These are phyloP conservation scores for Phytophthora pisi DNA, from an alignment of 352 stramenopile genomes.

Conservation along the genomic window DNA sequence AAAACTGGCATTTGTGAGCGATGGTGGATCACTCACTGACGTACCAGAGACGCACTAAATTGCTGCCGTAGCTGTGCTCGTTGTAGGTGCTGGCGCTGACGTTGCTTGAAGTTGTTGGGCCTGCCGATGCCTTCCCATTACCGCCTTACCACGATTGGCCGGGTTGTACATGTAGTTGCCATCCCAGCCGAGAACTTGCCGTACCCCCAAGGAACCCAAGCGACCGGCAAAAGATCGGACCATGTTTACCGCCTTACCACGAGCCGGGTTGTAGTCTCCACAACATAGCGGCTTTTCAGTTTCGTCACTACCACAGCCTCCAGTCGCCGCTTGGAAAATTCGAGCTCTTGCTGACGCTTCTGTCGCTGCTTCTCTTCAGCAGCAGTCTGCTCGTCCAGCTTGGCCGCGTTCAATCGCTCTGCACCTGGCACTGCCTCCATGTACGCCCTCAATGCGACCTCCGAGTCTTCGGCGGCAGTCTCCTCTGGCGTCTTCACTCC, in stretches of 20 bases:
- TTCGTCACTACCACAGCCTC: conserved; percentile 38
- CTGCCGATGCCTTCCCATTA: too few relatives aligned
- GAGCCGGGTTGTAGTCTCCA: conserved; percentile 33
- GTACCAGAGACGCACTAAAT: too few relatives aligned
- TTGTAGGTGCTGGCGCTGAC: too few relatives aligned
- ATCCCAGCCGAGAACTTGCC: conserved; percentile 18
- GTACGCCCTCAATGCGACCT: conserved; percentile 38
- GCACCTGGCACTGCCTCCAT: conserved; percentile 48
- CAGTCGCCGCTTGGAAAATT: conserved; percentile 66
- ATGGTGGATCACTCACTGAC: too few relatives aligned
- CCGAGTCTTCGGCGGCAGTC: neutral
- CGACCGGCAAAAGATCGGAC: conserved; percentile 14
- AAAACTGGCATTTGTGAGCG: too few relatives aligned
- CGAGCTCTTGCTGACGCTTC: conserved; percentile 55
- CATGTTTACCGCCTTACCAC: conserved; percentile 17
- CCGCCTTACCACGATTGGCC: too few relatives aligned
- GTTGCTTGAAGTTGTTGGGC: too few relatives aligned
- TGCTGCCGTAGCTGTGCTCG: too few relatives aligned
- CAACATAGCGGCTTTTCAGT: conserved; percentile 30
- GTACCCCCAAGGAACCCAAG: conserved; percentile 5
- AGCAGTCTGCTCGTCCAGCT: conserved; percentile 36
- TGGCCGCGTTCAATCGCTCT: conserved; percentile 70
- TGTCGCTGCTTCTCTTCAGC: conserved; percentile 36
- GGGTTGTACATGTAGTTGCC: too few relatives aligned
- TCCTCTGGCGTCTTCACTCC: conserved; percentile 7